A percentile compares a stretch with the other conserved stretches of the same genome.
These are phyloP conservation scores for Paraconiothyrium brasiliense DNA, from an alignment of 2,329 filamentous ascomycete species.

Conservation along the genomic window DNA sequence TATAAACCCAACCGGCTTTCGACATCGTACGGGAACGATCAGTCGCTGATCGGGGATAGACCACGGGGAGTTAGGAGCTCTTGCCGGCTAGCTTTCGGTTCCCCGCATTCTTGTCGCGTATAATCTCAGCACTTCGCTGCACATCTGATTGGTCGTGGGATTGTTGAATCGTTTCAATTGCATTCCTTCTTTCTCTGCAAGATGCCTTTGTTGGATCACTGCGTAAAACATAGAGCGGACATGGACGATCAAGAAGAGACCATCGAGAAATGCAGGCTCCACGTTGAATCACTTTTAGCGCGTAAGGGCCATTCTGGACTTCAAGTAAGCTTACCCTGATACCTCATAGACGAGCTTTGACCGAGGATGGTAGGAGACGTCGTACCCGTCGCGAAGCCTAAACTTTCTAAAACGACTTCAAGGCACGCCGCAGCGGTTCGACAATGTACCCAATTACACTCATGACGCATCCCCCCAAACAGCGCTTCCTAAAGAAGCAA, in stretches of 20 bases:
- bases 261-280: slow-evolving; percentile 20
- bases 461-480: background rate
- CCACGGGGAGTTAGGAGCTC: background rate
- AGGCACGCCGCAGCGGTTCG: background rate
- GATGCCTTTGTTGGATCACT: background rate
- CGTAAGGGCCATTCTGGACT: slow-evolving; percentile 16
- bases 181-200: background rate
- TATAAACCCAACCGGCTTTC: background rate
- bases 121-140: background rate
- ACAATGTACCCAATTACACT: background rate
- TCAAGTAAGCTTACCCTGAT: slow-evolving; percentile 2
- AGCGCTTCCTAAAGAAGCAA: background rate
- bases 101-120: slow-evolving; percentile 5
- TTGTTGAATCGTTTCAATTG: background rate
- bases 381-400: slow-evolving; percentile 31
- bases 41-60: background rate
- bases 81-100: slow-evolving; percentile 15
- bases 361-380: slow-evolving; percentile 22
- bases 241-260: background rate
- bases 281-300: slow-evolving; percentile 22
- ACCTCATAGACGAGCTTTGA: background rate
- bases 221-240: background rate
- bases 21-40: background rate
- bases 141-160: background rate
- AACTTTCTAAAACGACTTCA: slow-evolving; percentile 24